phyloP scores from a whole-genome alignment of 2,329 filamentous ascomycete species.

The Ilyonectria mors-panacis region DNA sequence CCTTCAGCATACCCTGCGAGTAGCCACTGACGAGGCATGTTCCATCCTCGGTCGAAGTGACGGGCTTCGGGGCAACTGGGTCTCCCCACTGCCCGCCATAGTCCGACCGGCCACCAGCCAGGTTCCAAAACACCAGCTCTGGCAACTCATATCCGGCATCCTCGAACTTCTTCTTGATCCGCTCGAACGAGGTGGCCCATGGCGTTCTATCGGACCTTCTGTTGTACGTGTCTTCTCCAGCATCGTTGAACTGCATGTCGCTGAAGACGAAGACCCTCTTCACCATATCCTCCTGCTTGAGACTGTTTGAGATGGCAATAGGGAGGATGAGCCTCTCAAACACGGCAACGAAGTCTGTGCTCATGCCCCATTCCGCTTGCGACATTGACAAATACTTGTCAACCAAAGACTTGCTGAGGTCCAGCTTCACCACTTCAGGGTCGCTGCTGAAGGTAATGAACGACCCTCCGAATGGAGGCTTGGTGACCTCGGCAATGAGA shows the following conservation, averaged over 20 bases:
- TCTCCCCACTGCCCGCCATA: conserved; percentile 45
- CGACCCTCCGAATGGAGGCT: conserved; percentile 66
- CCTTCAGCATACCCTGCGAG: conserved; percentile 71
- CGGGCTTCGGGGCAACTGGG: conserved; percentile 62
- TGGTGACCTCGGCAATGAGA: conserved; percentile 66
- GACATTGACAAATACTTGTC: conserved; percentile 58
- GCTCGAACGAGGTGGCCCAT: conserved; percentile 65
- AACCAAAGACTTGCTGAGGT: conserved; percentile 54
- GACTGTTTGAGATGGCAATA: conserved; percentile 64
- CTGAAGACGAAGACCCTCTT: conserved; percentile 73
- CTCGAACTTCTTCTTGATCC: conserved; percentile 62
- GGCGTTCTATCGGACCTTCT: not conserved
- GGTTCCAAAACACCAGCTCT: conserved; percentile 73
- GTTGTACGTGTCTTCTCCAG: conserved; percentile 32
- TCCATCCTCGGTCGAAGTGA: conserved; percentile 59
- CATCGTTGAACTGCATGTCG: conserved; percentile 72
- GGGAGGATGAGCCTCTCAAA: conserved; percentile 69
- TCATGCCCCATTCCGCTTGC: conserved; percentile 55
- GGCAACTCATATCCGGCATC: conserved; percentile 71
- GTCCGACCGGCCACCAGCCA: conserved; percentile 59
- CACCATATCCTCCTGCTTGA: conserved; percentile 71
- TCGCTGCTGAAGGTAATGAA: conserved; percentile 68
- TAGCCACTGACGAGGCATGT: conserved; percentile 69
- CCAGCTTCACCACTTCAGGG: conserved; percentile 60
- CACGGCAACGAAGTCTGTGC: conserved; percentile 68